Evolutionary conservation across 148 eudicot genomes (phyloP).

Genomic region (Mesembryanthemum crystallinum): DNA sequence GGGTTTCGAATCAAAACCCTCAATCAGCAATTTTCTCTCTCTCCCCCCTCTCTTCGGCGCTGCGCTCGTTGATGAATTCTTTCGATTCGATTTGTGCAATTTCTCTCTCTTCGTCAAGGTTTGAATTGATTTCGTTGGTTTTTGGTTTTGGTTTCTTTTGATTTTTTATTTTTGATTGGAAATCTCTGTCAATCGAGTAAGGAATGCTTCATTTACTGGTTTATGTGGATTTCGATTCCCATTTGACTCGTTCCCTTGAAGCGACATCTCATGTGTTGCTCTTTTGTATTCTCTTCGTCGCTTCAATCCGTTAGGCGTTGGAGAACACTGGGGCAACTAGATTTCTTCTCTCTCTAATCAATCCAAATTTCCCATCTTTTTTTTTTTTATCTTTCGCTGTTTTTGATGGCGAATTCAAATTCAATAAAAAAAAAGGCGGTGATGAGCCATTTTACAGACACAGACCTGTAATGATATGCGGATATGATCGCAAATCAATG

Average conservation of each 20-base stretch:
- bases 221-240: slow-evolving; percentile 48
- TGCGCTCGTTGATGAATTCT: not conserved
- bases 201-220: slow-evolving; percentile 57
- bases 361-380: not conserved
- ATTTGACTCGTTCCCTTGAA: slow-evolving; percentile 87
- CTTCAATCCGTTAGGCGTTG: slow-evolving; percentile 7
- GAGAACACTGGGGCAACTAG: slow-evolving; percentile 41
- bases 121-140: too few species aligned
- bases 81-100: not conserved
- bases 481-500: slow-evolving; percentile 65
- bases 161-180: too few species aligned
- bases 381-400: not conserved
- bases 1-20: not conserved
- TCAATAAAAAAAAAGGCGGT: slow-evolving; percentile 15
- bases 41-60: too few species aligned
- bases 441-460: slow-evolving; percentile 43
- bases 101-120: not conserved
- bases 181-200: not conserved
- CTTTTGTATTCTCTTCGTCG: slow-evolving; percentile 15
- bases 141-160: not conserved
- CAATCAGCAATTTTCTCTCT: not conserved
- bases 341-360: not conserved
- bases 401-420: not conserved
- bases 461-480: slow-evolving; percentile 92
- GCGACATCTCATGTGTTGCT: slow-evolving; percentile 51